phyloP scores from a whole-genome alignment of 805 yeast species.

The Zygosaccharomyces rouxii region DNA sequence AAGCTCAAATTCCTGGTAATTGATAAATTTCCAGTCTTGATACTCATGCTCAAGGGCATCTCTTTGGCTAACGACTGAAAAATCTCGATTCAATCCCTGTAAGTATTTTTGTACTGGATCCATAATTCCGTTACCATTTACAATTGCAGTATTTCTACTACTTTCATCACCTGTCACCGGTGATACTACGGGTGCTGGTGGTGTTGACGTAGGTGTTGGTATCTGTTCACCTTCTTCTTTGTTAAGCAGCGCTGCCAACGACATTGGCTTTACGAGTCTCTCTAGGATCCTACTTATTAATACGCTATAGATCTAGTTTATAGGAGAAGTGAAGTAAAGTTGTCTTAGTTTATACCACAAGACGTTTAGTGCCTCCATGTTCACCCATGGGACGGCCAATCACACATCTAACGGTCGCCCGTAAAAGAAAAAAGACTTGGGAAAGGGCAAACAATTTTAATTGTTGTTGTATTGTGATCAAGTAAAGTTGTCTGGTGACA shows the following conservation, averaged over 20 bases:
- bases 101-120: conserved; percentile 14
- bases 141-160: not conserved
- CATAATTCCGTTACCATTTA: conserved; percentile 1
- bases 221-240: conserved; percentile 23
- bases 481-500: no score
- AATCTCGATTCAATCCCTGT: conserved; percentile 19
- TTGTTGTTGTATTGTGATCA: not conserved
- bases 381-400: conserved; percentile 5
- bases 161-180: conserved; percentile 4
- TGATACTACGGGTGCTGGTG: not conserved
- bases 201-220: conserved; percentile 5
- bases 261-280: conserved; percentile 16
- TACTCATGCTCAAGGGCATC: conserved; percentile 27
- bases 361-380: conserved; percentile 2
- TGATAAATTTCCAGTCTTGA: conserved; percentile 36
- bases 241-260: conserved; percentile 30
- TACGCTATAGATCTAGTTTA: not conserved
- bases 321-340: conserved; percentile 2
- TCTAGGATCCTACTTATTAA: no score
- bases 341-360: conserved; percentile 6
- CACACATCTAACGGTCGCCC: conserved; percentile 4
- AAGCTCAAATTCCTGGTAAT: conserved; percentile 36
- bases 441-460: conserved; percentile 5
- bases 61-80: conserved; percentile 19
- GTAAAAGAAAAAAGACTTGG: conserved; percentile 5